These are phyloP conservation scores for Fraxinus ornus DNA, from an alignment of 305 asterid genomes.

Conservation along the genomic window DNA sequence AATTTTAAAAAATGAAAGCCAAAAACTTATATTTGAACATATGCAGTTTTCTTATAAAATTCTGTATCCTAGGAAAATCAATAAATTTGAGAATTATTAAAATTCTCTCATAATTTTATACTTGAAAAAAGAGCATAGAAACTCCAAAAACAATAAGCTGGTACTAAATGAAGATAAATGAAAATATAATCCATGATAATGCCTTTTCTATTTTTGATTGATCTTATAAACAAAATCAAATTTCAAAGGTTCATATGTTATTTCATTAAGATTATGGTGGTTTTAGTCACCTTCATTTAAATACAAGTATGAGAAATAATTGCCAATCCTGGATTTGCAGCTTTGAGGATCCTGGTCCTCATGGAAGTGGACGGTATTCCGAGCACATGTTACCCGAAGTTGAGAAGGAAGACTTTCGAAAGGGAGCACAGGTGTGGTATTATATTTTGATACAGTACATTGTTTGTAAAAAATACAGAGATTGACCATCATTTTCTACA, in stretches of 20 bases:
- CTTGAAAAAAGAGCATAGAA: not conserved
- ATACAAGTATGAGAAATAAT: conserved; percentile 15
- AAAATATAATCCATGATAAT: not conserved
- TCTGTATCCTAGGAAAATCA: not conserved
- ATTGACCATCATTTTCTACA: not conserved
- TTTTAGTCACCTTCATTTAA: conserved; percentile 5
- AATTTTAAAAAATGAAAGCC: not conserved
- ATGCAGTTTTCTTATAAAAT: not conserved
- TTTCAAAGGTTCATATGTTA: not conserved
- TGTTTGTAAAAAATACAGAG: not conserved
- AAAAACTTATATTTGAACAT: not conserved
- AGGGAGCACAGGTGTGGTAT: conserved; percentile 92
- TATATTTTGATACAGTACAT: not conserved
- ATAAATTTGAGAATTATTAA: not conserved
- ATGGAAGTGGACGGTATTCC: conserved; percentile 93
- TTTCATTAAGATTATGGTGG: conserved; percentile 1
- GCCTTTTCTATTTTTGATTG: not conserved
- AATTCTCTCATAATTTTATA: not conserved
- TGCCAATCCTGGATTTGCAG: conserved; percentile 43
- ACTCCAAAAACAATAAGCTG: not conserved
- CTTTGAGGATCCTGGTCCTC: conserved; percentile 99
- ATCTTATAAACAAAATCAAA: not conserved
- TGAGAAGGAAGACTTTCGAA: conserved; percentile 80
- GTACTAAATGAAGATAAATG: not conserved
- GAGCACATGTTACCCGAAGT: conserved; percentile 93